Conservation (phyloP, 1,284 basidiomycete species). For the Trichosporon inkin region DNA sequence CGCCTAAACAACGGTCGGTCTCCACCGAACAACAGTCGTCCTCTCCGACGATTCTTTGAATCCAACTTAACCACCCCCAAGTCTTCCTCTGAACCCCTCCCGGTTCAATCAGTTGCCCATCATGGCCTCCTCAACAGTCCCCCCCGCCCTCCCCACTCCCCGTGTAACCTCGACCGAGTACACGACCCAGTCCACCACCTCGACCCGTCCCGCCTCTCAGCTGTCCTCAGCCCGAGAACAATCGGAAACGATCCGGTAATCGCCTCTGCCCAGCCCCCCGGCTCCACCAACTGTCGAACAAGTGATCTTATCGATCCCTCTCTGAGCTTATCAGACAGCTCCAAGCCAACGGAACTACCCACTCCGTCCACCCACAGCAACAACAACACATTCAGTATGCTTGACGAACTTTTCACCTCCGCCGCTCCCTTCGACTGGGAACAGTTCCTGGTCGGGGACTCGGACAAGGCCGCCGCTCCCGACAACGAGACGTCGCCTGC, state of each 20-base stretch:
- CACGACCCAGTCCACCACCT: constrained; percentile 13
- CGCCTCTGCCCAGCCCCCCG: constrained; percentile 10
- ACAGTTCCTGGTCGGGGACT: constrained; percentile 31
- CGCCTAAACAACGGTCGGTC: constrained; percentile 10
- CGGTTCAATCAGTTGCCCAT: constrained; percentile 24
- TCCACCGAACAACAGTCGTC: constrained; percentile 20
- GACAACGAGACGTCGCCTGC: constrained; percentile 13
- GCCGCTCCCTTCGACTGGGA: constrained; percentile 29
- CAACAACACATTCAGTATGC: constrained; percentile 19
- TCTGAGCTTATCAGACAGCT: background rate
- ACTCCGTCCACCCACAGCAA: constrained; percentile 11
- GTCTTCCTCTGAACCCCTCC: constrained; percentile 18
- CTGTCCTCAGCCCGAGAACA: constrained; percentile 9
- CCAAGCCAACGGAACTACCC: constrained; percentile 10
- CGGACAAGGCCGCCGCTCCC: constrained; percentile 19
- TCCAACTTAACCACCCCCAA: constrained; percentile 12
- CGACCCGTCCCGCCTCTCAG: constrained; percentile 14
- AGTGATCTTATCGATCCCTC: constrained; percentile 11
- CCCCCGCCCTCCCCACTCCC: constrained; percentile 9
- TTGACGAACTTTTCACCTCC: constrained; percentile 18
- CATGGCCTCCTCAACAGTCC: constrained; percentile 23
- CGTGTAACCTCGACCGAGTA: constrained; percentile 4
- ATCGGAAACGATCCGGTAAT: constrained; percentile 15
- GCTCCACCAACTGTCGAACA: constrained; percentile 3
- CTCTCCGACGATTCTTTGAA: constrained; percentile 17